These are phyloP conservation scores for Oryza coarctata DNA, from an alignment of 176 grass and related monocot species.

Conservation along the genomic window DNA sequence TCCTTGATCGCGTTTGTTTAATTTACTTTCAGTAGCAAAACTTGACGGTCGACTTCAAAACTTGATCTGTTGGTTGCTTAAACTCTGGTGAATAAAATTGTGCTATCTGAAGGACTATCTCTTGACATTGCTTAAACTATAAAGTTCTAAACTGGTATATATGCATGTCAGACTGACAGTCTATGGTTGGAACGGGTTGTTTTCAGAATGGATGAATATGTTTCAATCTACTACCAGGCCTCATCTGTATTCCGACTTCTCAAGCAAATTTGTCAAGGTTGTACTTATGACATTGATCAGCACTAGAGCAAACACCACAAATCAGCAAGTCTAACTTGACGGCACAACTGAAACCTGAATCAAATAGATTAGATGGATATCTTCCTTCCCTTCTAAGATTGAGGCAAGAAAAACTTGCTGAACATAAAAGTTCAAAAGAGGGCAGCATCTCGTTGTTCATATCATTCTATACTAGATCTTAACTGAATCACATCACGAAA, in stretches of 20 bases:
- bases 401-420: background rate
- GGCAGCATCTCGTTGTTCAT: background rate
- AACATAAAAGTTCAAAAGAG: background rate
- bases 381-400: constrained; percentile 14
- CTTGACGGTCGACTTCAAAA: background rate
- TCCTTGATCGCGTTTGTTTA: too few species aligned
- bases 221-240: background rate
- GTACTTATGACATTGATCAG: background rate
- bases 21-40: background rate
- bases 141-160: background rate
- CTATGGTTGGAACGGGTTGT: too few species aligned
- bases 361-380: background rate
- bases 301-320: background rate
- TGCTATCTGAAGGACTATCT: background rate
- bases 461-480: background rate
- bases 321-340: background rate
- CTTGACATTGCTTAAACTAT: too few species aligned
- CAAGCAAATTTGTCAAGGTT: background rate
- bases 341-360: background rate
- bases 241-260: background rate
- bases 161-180: background rate
- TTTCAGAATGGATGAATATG: background rate
- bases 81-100: background rate
- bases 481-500: background rate
- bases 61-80: background rate